Evolutionary conservation across 768 basidiomycete species (phyloP), one percentile per base, ranked within the genome.

Genomic region (Suillus discolor): DNA sequence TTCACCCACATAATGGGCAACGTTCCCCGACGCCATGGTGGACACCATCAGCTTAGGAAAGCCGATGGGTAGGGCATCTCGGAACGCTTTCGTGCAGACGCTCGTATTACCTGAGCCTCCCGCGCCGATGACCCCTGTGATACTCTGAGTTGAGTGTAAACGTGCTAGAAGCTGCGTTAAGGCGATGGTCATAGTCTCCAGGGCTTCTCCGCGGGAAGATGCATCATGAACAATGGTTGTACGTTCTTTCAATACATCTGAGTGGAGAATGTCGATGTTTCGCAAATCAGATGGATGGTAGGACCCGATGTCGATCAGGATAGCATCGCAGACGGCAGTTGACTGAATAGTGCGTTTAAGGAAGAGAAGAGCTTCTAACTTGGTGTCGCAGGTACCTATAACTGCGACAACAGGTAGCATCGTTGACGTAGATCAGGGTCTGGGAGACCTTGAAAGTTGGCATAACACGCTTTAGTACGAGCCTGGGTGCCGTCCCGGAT

Each of bases 21-120:
- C 63, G 53, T 75, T 63, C 54, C 77, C 76, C 2, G 74, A 71
- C 3, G 74, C 68, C 71, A 77, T 78, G 31, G 77, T 78, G 18
- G 77, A 75, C 36, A 77, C 68, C 57, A 74, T 47, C 49, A 72
- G 64, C 54, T 74, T 77, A 36, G 72, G 74, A 15, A 78, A 75
- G 1, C 77, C 77, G 47, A 76, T 72, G 41, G 69, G 68, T 31
- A 76, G 38, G 28, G 69, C 66, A 20, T 62, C 61, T 25, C 73
- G 66, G 47, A 72, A 77, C 4, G 71, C 71, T 13, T 67, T 16
- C 11, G 69, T 68, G 38, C 73, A 73, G 31, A 70, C 68, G 18
- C 67, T 71, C 34, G 75, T 71, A 23, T 74, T 76, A 12, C 69
- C 71, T 11, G 74, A 72, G 20, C 73, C 76, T 34, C 73, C 76